These are phyloP conservation scores for Remersonia thermophila DNA, from an alignment of 2,329 filamentous ascomycete species.

Conservation along the genomic window DNA sequence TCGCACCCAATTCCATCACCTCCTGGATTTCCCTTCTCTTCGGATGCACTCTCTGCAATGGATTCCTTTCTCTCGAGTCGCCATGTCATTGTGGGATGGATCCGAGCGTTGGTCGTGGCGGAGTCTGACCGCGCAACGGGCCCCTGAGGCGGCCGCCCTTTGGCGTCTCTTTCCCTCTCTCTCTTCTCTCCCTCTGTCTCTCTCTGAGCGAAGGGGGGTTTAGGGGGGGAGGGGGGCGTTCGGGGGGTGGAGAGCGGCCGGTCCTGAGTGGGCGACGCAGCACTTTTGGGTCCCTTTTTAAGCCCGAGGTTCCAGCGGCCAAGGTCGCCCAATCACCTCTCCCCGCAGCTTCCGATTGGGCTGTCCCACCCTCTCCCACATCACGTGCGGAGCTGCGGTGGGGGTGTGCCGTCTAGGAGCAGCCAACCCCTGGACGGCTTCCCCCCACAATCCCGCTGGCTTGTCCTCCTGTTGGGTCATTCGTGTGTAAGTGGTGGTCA, in stretches of 20 bases:
- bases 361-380: constrained; percentile 1
- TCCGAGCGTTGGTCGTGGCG: constrained; percentile 1
- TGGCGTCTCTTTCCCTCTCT: no score
- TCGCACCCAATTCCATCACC: constrained; percentile 6
- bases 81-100: neutral
- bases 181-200: constrained; percentile 10
- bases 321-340: constrained; percentile 12
- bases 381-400: constrained; percentile 14
- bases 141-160: constrained; percentile 5
- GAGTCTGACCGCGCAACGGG: constrained; percentile 9
- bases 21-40: constrained; percentile 4
- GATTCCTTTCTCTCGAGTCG: neutral
- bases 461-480: no score
- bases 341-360: constrained; percentile 18
- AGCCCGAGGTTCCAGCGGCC: constrained; percentile 22
- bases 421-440: constrained; percentile 2
- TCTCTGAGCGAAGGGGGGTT: no score
- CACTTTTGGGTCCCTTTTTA: constrained; percentile 45
- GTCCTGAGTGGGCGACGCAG: constrained; percentile 33
- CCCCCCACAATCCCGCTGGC: no score
- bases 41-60: constrained; percentile 1
- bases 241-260: constrained; percentile 25
- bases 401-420: neutral
- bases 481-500: no score
- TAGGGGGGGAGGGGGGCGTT: constrained; percentile 16